Base-by-base conservation (phyloP, 2,329 filamentous ascomycete genomes). In the Xylariaceae sp. region DNA sequence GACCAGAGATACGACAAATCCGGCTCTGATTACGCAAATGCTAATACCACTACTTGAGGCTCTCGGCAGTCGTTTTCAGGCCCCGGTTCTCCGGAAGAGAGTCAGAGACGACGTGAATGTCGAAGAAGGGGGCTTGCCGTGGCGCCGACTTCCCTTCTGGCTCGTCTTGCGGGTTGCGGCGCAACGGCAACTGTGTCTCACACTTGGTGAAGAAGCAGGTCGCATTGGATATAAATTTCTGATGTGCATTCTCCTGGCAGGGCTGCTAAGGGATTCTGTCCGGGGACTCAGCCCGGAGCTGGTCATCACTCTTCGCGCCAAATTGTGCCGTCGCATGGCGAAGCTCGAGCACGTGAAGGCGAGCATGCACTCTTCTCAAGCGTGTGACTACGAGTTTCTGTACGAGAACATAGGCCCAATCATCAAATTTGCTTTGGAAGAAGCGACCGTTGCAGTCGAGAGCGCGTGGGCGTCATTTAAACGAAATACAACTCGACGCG, bases 101-200 rank as follows among this genome's bases (percentile, higher is more conserved):
- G 78, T 88, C 0, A 77, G 83, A 0, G 87, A 89, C 53, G 85
- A 88, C n/a, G 79, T 88, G 0, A 77, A 76, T 10, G 79, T 82
- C 68, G 67, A 72, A 0, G 68, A 78, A 0, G 74, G 77, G 0
- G 70, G 77, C 0, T 68, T 75, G 0, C 86, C 86, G 0, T 90
- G 87, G 86, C 76, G 87, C 15, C 75, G 88, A 44, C 80, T 79
- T 1, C 78, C 87, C 0, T 78, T 82, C 54, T 90, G 85, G 81
- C 78, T 90, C 0, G 73, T 85, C 0, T 69, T 89, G 3, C 81
- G 85, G 0, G 84, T 89, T 1, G 75, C 78, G 0, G 65, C 83
- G 1, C 78, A 85, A 53, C 77, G 85, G 0, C 75, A 80, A 6
- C 73, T 88, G 0, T 76, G 72, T 30, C 62, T 74, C 1, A 18